Evolutionary conservation across 306 rosid genomes (phyloP), one percentile per base, ranked within the genome.

Genomic region (Coriaria nepalensis): DNA sequence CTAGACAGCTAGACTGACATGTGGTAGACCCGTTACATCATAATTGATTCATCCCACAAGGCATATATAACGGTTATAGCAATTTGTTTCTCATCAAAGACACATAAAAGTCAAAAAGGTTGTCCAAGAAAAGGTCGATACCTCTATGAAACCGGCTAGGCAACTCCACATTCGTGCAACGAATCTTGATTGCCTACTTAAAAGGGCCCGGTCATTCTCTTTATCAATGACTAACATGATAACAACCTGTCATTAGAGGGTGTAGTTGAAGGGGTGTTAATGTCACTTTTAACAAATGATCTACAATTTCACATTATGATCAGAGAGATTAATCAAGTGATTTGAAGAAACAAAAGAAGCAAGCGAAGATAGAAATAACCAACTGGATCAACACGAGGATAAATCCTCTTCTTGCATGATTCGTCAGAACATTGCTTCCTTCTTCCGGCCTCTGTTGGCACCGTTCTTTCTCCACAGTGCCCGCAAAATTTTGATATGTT

Each of bases 331-430:
- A 64, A 44, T 45, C 37, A 58, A 57, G 32, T 32, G n/a, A 32
- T 34, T 46, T 10, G 57, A 56, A 53, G 2, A 13, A 37, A 67
- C 46, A 51, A 66, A 32, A 9, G 29, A 14, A 33, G 47, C n/a
- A n/a, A n/a, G n/a, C n/a, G n/a, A n/a, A n/a, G n/a, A n/a, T n/a
- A 60, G 56, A 51, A 40, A 41, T 39, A 64, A 40, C 69, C 38
- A 55, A 90, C 97, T 49, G 95, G 95, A 63, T 90, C 97, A 43
- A 84, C 76, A 40, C 97, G 95, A 42, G 97, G 97, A 38, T 84
- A 90, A 56, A 84, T 65, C 63, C 87, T 72, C 71, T 63, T 71
- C 35, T 66, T 69, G 78, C 97, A 90, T 9, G 69, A 76, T 54
- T 73, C 87, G 45, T 67, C 81, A 0, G 92, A 81, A 63, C 97